Conservation (phyloP, 768 basidiomycete species). For the Boletus sp. region DNA sequence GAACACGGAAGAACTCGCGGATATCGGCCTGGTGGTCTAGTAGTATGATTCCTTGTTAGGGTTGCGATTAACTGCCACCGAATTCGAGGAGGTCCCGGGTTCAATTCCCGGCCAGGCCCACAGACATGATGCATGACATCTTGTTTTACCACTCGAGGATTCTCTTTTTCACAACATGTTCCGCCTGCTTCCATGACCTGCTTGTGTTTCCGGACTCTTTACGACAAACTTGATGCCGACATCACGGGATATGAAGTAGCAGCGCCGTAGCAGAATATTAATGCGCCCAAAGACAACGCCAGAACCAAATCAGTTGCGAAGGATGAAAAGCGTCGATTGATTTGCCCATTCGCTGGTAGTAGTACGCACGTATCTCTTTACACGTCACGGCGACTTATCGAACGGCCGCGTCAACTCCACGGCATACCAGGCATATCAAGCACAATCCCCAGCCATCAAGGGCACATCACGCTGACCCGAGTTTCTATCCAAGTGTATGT, state of each 20-base stretch:
- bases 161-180: background rate
- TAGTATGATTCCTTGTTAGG: slow-evolving; percentile 68
- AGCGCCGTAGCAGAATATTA: slow-evolving; percentile 15
- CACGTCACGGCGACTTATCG: slow-evolving; percentile 41
- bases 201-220: slow-evolving; percentile 9
- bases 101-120: slow-evolving; percentile 82
- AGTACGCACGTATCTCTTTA: slow-evolving; percentile 34
- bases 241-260: slow-evolving; percentile 26
- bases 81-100: slow-evolving; percentile 77
- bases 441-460: slow-evolving; percentile 32
- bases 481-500: slow-evolving; percentile 11
- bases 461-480: slow-evolving; percentile 31
- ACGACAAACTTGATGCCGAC: slow-evolving; percentile 31
- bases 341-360: slow-evolving; percentile 11
- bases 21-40: slow-evolving; percentile 56
- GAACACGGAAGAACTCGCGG: background rate
- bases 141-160: slow-evolving; percentile 6
- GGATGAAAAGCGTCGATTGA: slow-evolving; percentile 19
- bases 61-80: slow-evolving; percentile 15
- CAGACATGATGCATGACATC: background rate
- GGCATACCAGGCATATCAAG: slow-evolving; percentile 31
- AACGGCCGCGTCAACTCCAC: slow-evolving; percentile 37
- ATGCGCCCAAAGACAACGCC: slow-evolving; percentile 2
- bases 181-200: background rate
- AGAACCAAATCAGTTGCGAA: slow-evolving; percentile 12